A percentile compares a stretch with the other conserved stretches of the same genome.
Evolutionary conservation across 441 rosid genomes (phyloP).

Genomic region (Aleurites moluccanus): DNA sequence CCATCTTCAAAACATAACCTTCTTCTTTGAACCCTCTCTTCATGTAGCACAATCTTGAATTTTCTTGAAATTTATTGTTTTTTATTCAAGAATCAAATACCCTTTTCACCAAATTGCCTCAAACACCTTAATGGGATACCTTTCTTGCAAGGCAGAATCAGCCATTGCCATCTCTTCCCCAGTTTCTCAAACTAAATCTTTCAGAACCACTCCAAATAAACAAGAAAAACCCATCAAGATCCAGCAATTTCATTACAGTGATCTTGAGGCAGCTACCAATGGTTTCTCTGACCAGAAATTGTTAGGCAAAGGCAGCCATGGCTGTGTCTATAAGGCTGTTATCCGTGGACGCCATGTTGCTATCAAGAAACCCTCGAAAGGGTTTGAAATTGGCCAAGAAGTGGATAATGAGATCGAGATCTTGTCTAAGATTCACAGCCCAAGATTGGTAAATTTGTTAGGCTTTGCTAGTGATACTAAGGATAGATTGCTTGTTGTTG

Average conservation of each 20-base stretch:
- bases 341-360: constrained; percentile 82
- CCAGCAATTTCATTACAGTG: constrained; percentile 76
- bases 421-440: constrained; percentile 81
- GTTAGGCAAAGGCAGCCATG: constrained; percentile 95
- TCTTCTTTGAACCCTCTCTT: neutral
- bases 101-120: constrained; percentile 2
- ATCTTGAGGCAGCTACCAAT: constrained; percentile 86
- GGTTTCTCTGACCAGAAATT: constrained; percentile 80
- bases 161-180: constrained; percentile 49
- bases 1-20: neutral
- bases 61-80: neutral
- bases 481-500: constrained; percentile 82
- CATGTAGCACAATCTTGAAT: neutral
- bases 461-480: constrained; percentile 71
- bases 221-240: constrained; percentile 65
- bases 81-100: neutral
- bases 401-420: constrained; percentile 94
- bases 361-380: constrained; percentile 74
- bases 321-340: constrained; percentile 86
- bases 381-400: constrained; percentile 58
- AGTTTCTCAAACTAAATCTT: constrained; percentile 33
- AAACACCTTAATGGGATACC: constrained; percentile 31
- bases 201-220: constrained; percentile 39
- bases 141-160: constrained; percentile 84
- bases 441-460: constrained; percentile 82